Evolutionary conservation across 768 basidiomycete genomes (phyloP).

Genomic region (Hericium alpestre): DNA sequence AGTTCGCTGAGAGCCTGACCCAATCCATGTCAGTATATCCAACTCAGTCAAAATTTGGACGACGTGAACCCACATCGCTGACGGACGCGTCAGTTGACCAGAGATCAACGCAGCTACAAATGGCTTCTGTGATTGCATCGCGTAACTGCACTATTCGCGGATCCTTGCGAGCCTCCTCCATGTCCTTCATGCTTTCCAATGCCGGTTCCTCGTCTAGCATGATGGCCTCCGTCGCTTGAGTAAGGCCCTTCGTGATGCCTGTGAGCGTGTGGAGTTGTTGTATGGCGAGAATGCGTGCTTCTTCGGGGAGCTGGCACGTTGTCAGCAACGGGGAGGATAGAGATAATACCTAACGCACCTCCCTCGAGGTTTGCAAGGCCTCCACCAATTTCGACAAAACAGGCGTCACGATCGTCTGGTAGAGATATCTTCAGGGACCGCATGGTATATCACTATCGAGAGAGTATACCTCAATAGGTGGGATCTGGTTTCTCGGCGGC

Average conservation of each 20-base stretch:
- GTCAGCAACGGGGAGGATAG: neutral
- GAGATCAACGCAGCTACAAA: slow-evolving; percentile 51
- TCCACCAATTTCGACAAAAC: slow-evolving; percentile 61
- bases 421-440: neutral
- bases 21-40: neutral
- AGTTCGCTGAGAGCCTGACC: slow-evolving; percentile 68
- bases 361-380: slow-evolving; percentile 42
- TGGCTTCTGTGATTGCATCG: slow-evolving; percentile 49
- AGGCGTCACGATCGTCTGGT: slow-evolving; percentile 63
- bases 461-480: slow-evolving; percentile 53
- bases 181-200: slow-evolving; percentile 38
- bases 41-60: neutral
- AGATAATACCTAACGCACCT: slow-evolving; percentile 28
- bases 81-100: slow-evolving; percentile 77
- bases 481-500: slow-evolving; percentile 65
- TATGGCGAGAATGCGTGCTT: slow-evolving; percentile 54
- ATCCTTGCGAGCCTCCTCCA: slow-evolving; percentile 56
- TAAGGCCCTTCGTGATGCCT: slow-evolving; percentile 81
- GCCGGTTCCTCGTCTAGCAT: slow-evolving; percentile 50
- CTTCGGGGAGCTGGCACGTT: slow-evolving; percentile 50
- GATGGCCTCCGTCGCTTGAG: slow-evolving; percentile 60
- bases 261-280: slow-evolving; percentile 72
- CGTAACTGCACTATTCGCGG: slow-evolving; percentile 52
- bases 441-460: neutral
- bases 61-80: slow-evolving; percentile 49